These are phyloP conservation scores for Cyclostephanos invisitatus DNA, from an alignment of 108 stramenopile genomes.

Conservation along the genomic window DNA sequence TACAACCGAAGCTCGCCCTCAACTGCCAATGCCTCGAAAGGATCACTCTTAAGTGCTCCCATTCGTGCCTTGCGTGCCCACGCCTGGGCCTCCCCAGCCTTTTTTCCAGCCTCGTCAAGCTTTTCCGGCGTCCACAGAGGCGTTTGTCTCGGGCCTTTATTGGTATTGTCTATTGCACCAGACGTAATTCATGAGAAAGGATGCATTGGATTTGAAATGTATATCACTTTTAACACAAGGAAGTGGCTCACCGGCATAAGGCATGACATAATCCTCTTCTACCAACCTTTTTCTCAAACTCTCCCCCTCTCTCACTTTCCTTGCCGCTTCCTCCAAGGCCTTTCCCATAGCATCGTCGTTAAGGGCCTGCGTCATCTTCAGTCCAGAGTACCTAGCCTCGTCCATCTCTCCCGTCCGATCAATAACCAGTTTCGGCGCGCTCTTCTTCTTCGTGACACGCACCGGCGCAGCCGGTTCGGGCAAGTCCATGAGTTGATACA, in stretches of 20 bases:
- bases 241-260: slow-evolving; percentile 59
- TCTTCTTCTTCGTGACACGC: slow-evolving; percentile 38
- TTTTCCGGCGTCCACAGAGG: slow-evolving; percentile 79
- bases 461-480: slow-evolving; percentile 50
- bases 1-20: slow-evolving; percentile 53
- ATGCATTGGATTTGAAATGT: not conserved
- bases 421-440: slow-evolving; percentile 68
- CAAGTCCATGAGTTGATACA: slow-evolving; percentile 74
- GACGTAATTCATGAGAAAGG: not conserved
- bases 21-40: slow-evolving; percentile 59
- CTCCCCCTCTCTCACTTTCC: slow-evolving; percentile 61
- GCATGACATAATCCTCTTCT: slow-evolving; percentile 71
- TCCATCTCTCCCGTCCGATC: slow-evolving; percentile 77
- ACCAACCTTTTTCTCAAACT: slow-evolving; percentile 53
- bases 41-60: slow-evolving; percentile 75
- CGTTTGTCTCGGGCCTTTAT: slow-evolving; percentile 67
- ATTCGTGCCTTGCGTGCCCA: slow-evolving; percentile 73
- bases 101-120: slow-evolving; percentile 71
- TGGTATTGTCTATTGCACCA: slow-evolving; percentile 59
- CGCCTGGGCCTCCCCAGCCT: slow-evolving; percentile 58
- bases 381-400: slow-evolving; percentile 68
- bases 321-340: slow-evolving; percentile 57
- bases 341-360: slow-evolving; percentile 75
- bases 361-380: slow-evolving; percentile 71
- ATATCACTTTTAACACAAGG: not conserved